Base-by-base conservation (phyloP, 805 yeast species). In the Ogataea methanolica region DNA sequence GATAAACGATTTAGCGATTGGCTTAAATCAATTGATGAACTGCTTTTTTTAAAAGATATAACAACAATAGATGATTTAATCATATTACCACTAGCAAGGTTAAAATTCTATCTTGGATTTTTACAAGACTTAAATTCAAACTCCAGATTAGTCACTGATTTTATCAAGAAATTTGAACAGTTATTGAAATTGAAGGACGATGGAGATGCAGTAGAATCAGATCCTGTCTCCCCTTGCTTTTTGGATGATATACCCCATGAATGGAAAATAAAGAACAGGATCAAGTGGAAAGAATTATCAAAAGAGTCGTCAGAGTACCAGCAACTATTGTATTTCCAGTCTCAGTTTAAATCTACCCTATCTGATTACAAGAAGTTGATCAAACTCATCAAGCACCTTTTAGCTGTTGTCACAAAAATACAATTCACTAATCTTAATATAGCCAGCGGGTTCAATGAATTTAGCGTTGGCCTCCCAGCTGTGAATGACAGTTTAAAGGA, bases 231-330 rank as follows among this genome's bases (percentile, higher is more conserved):
- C 3, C 60, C 58, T n/a, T 22, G 39, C 5, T 33, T 54, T 19
- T 29, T 61, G n/a, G 43, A 44, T 4, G 51, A 48, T 12, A 44
- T 63, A 15, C 61, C 66, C 2, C 39, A 34, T 0, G 7, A 15
- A 2, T 62, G 67, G 65, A 63, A 57, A 35, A 16, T 5, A 8
- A 33, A 42, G 1, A 39, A 61, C 42, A 59, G 54, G 39, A 31
- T 29, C 11, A 53, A 51, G 42, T 61, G 65, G 63, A 54, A 49
- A 23, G 58, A 52, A 15, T 48, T 56, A 2, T 17, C 36, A 15
- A 51, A 47, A 42, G 50, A 48, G 35, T 39, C 54, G 2, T 38
- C 44, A 5, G 60, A 59, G 33, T 46, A 45, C 22, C 65, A 61
- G 37, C 46, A 56, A 6, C 35, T 57, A 2, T 39, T 47, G 5